phyloP scores from a whole-genome alignment of 805 yeast species.

The Torulaspora indica region DNA sequence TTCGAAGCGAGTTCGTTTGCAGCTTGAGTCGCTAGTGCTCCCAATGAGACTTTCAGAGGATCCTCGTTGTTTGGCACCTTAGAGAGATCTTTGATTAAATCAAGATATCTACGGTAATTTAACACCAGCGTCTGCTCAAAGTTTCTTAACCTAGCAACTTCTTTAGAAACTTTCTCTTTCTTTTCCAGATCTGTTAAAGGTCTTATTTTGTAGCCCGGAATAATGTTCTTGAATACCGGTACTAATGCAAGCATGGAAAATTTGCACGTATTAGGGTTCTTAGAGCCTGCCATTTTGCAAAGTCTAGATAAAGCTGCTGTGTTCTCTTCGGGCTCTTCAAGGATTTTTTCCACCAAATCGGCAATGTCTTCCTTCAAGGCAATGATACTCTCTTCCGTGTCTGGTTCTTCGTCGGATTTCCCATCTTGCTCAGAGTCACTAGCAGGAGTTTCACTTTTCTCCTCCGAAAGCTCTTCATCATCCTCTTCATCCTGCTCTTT shows the following conservation, averaged over 20 bases:
- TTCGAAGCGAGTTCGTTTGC: conserved; percentile 70
- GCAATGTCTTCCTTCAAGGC: conserved; percentile 81
- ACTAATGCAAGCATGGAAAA: conserved; percentile 73
- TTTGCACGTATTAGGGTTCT: conserved; percentile 60
- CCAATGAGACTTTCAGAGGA: conserved; percentile 36
- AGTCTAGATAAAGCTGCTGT: conserved; percentile 58
- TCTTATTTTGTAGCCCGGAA: conserved; percentile 85
- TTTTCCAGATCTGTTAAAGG: conserved; percentile 77
- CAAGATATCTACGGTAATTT: conserved; percentile 65
- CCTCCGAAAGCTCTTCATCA: conserved; percentile 26
- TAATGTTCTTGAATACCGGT: conserved; percentile 76
- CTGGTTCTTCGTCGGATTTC: conserved; percentile 38
- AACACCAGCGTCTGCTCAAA: conserved; percentile 75
- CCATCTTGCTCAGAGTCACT: conserved; percentile 26
- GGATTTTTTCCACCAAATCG: conserved; percentile 64
- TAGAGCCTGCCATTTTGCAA: conserved; percentile 64
- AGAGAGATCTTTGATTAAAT: conserved; percentile 44
- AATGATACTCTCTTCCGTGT: conserved; percentile 51
- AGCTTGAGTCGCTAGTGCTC: conserved; percentile 63
- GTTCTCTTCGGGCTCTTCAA: conserved; percentile 88
- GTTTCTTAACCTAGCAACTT: conserved; percentile 67
- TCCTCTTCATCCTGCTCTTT: conserved; percentile 18
- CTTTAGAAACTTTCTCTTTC: conserved; percentile 76
- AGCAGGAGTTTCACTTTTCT: conserved; percentile 27
- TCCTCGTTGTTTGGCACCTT: conserved; percentile 37